These are phyloP conservation scores for Quercus wislizeni DNA, from an alignment of 306 rosid genomes.

Conservation along the genomic window DNA sequence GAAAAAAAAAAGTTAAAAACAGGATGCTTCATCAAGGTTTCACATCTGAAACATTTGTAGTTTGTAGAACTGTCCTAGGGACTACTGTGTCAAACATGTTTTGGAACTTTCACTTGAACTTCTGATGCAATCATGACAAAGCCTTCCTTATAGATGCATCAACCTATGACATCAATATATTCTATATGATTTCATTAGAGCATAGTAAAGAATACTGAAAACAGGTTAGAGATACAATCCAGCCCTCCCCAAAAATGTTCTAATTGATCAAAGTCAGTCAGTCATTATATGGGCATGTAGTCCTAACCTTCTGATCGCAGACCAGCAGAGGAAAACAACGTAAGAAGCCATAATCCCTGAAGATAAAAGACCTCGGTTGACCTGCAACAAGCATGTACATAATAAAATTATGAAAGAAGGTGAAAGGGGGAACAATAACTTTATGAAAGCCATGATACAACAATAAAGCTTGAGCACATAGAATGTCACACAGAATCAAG, in stretches of 20 bases:
- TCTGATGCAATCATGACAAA: background rate
- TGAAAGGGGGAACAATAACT: background rate
- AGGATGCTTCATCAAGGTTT: background rate
- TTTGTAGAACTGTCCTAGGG: too few species aligned
- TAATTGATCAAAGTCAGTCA: background rate
- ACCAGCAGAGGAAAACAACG: conserved; percentile 82
- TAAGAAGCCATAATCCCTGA: conserved; percentile 93
- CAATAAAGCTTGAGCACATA: background rate
- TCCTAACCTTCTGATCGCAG: conserved; percentile 75
- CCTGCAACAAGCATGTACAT: conserved; percentile 48
- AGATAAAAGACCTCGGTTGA: conserved; percentile 78
- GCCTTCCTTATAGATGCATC: background rate
- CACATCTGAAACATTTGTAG: background rate
- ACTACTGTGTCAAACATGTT: background rate
- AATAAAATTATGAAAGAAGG: background rate
- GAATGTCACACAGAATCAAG: background rate
- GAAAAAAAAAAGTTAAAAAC: too few species aligned
- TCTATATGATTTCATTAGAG: background rate
- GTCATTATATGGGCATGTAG: conserved; percentile 9
- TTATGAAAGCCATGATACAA: background rate
- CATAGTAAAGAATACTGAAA: background rate
- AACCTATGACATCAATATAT: background rate
- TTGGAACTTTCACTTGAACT: background rate
- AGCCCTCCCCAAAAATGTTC: background rate
- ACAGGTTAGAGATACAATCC: background rate